Conservation (phyloP, 805 yeast genomes). For the Candida germanica region DNA sequence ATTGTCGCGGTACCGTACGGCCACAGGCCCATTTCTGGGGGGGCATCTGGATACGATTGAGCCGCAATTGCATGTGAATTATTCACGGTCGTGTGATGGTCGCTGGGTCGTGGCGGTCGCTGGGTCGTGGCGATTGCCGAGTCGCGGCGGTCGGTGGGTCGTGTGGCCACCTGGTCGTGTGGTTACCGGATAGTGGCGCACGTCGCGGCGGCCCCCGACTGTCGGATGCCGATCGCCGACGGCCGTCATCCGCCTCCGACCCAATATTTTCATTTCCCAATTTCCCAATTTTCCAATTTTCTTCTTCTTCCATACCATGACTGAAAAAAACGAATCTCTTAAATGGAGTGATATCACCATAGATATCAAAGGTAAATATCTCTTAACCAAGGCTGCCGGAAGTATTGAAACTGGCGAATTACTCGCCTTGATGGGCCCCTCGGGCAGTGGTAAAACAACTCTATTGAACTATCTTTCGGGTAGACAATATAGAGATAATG, state of each 20-base stretch:
- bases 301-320: background rate
- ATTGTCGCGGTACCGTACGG: too few species aligned
- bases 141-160: too few species aligned
- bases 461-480: conserved; percentile 47
- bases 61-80: too few species aligned
- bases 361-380: conserved; percentile 1
- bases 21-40: too few species aligned
- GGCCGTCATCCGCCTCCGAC: background rate
- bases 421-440: conserved; percentile 67
- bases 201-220: too few species aligned
- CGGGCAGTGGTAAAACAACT: conserved; percentile 45
- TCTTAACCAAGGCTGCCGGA: conserved; percentile 25
- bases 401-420: conserved; percentile 25
- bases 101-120: too few species aligned
- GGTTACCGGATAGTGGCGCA: too few species aligned
- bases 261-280: background rate
- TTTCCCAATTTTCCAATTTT: too few species aligned
- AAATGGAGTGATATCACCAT: conserved; percentile 6
- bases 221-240: background rate
- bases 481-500: conserved; percentile 46
- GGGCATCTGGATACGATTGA: too few species aligned
- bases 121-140: too few species aligned
- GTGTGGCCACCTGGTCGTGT: too few species aligned
- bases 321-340: background rate
- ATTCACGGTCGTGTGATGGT: too few species aligned